Conservation (phyloP, 1,284 basidiomycete species). For the Fomitopsis pinicola region DNA sequence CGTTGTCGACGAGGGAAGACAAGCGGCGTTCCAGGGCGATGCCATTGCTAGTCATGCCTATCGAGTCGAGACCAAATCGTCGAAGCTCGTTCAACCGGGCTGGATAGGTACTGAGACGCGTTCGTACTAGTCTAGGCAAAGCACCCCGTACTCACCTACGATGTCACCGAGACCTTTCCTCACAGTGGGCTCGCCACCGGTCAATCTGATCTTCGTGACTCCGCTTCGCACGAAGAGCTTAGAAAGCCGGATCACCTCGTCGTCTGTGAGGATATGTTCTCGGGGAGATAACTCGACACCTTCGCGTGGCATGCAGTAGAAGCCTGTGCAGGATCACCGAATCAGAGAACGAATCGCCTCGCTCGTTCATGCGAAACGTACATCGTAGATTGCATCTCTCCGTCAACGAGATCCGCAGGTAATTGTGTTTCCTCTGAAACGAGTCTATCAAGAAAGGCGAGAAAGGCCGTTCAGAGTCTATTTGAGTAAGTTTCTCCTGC, state of each 20-base stretch:
- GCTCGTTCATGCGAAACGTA: conserved; percentile 28
- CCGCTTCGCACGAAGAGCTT: conserved; percentile 78
- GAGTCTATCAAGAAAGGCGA: conserved; percentile 61
- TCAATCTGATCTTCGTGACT: conserved; percentile 83
- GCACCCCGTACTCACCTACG: conserved; percentile 44
- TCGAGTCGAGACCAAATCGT: conserved; percentile 60
- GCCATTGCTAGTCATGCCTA: conserved; percentile 87
- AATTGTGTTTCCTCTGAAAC: conserved; percentile 71
- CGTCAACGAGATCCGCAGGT: conserved; percentile 82
- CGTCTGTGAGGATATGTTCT: conserved; percentile 66
- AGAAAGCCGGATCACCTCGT: conserved; percentile 74
- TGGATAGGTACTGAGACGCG: conserved; percentile 22
- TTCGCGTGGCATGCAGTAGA: conserved; percentile 88
- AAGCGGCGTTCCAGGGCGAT: conserved; percentile 72
- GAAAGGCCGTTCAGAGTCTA: conserved; percentile 42
- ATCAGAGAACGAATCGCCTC: conserved; percentile 8
- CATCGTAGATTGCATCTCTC: conserved; percentile 88
- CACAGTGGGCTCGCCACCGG: conserved; percentile 86
- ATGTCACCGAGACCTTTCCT: conserved; percentile 75
- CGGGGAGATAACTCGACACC: conserved; percentile 75
- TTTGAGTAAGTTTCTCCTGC: conserved; percentile 38
- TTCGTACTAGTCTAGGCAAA: conserved; percentile 5
- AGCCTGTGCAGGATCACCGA: conserved; percentile 42
- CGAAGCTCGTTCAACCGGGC: conserved; percentile 55
- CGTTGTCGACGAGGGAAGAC: conserved; percentile 61